Percentiles rank a stretch among this genome's conserved stretches.
Conservation (phyloP, 2,329 filamentous ascomycete species). For the Penicillium concentricum region DNA sequence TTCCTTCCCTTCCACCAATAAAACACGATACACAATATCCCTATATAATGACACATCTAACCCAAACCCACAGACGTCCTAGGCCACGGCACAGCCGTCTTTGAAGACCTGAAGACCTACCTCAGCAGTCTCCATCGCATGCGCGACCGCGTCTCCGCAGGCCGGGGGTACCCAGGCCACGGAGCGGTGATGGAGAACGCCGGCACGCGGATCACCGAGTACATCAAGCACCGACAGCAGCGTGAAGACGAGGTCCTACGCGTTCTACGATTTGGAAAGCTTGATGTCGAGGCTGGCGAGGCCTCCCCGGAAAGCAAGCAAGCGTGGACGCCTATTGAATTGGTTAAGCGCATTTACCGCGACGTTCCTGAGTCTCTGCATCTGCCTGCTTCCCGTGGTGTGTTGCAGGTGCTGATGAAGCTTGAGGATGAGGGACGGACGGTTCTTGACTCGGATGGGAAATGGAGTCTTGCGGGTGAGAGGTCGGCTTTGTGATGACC, state of each 20-base stretch:
- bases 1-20: neutral
- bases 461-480: constrained; percentile 31
- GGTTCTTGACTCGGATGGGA: constrained; percentile 30
- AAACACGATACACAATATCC: neutral
- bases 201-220: constrained; percentile 70
- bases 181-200: constrained; percentile 76
- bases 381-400: constrained; percentile 70
- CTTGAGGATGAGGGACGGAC: constrained; percentile 72
- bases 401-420: constrained; percentile 78
- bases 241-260: constrained; percentile 76
- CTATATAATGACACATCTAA: neutral
- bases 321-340: constrained; percentile 69
- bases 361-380: constrained; percentile 75
- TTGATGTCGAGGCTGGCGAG: constrained; percentile 31
- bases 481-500: constrained; percentile 31
- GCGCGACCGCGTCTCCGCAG: constrained; percentile 54
- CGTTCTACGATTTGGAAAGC: constrained; percentile 53
- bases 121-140: constrained; percentile 68
- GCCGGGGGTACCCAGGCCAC: constrained; percentile 82
- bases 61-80: constrained; percentile 60
- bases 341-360: constrained; percentile 85
- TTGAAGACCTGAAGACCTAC: constrained; percentile 72
- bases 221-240: constrained; percentile 76
- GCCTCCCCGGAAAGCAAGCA: constrained; percentile 39
- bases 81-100: constrained; percentile 81